These are phyloP conservation scores for Castanea mollissima DNA, from an alignment of 306 rosid genomes.

Conservation along the genomic window DNA sequence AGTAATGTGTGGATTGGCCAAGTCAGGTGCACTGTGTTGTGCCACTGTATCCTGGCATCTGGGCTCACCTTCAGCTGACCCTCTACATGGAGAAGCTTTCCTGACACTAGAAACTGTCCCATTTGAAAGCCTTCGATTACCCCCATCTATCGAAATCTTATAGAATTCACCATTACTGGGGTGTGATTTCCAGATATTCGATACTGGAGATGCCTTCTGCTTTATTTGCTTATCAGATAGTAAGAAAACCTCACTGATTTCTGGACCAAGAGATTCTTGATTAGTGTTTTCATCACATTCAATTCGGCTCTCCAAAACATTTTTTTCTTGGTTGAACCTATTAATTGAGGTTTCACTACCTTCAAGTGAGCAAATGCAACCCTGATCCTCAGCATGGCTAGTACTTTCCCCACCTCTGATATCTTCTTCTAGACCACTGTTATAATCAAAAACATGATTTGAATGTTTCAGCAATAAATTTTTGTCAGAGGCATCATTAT, in stretches of 20 bases:
- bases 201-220: slow-evolving; percentile 12
- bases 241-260: slow-evolving; percentile 6
- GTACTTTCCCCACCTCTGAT: not conserved
- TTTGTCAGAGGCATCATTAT: slow-evolving; percentile 11
- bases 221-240: slow-evolving; percentile 11
- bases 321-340: slow-evolving; percentile 9
- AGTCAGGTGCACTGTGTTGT: slow-evolving; percentile 13
- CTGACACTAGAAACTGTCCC: slow-evolving; percentile 11
- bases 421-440: not conserved
- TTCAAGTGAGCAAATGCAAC: slow-evolving; percentile 10
- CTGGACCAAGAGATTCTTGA: slow-evolving; percentile 9
- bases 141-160: slow-evolving; percentile 4
- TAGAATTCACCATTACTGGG: not conserved
- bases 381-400: slow-evolving; percentile 11
- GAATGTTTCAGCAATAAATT: not conserved
- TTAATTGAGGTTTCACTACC: not conserved
- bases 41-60: slow-evolving; percentile 16
- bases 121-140: slow-evolving; percentile 20
- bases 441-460: slow-evolving; percentile 5
- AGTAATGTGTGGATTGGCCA: slow-evolving; percentile 60
- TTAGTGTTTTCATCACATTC: slow-evolving; percentile 4
- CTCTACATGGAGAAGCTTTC: slow-evolving; percentile 8
- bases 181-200: slow-evolving; percentile 19
- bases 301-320: slow-evolving; percentile 4
- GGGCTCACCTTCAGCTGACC: slow-evolving; percentile 17